These are phyloP conservation scores for Stagonosporopsis chrysanthemi DNA, from an alignment of 2,329 filamentous ascomycete species.

Conservation along the genomic window DNA sequence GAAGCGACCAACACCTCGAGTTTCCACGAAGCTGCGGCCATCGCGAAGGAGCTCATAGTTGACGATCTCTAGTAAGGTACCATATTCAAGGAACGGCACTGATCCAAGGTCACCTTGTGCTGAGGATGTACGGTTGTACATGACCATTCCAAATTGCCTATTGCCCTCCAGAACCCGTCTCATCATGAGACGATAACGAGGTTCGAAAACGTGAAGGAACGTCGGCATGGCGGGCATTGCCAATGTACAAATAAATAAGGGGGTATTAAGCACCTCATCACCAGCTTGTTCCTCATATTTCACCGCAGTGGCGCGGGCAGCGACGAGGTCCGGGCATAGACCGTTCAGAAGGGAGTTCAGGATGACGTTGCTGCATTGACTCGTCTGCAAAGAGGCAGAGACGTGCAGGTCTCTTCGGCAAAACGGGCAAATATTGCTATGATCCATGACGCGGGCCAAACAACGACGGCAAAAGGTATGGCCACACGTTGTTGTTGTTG, in stretches of 20 bases:
- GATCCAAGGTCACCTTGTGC: constrained; percentile 62
- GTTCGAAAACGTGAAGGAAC: constrained; percentile 90
- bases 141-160: constrained; percentile 84
- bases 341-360: constrained; percentile 69
- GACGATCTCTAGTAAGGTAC: constrained; percentile 79
- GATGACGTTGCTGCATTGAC: constrained; percentile 66
- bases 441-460: constrained; percentile 76
- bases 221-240: constrained; percentile 83
- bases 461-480: constrained; percentile 90
- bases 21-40: constrained; percentile 82
- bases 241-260: constrained; percentile 81
- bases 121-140: constrained; percentile 66
- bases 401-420: constrained; percentile 73
- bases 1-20: constrained; percentile 78
- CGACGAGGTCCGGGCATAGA: constrained; percentile 72
- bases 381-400: constrained; percentile 55
- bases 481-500: constrained; percentile 83
- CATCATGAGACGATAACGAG: constrained; percentile 91
- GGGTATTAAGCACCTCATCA: constrained; percentile 64
- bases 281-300: constrained; percentile 65
- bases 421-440: constrained; percentile 79
- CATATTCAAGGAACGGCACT: constrained; percentile 73
- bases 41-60: constrained; percentile 77
- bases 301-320: constrained; percentile 63
- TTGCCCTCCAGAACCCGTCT: constrained; percentile 76